Evolutionary conservation across 2,329 filamentous ascomycete genomes (phyloP).

Genomic region (Cercospora canescens): DNA sequence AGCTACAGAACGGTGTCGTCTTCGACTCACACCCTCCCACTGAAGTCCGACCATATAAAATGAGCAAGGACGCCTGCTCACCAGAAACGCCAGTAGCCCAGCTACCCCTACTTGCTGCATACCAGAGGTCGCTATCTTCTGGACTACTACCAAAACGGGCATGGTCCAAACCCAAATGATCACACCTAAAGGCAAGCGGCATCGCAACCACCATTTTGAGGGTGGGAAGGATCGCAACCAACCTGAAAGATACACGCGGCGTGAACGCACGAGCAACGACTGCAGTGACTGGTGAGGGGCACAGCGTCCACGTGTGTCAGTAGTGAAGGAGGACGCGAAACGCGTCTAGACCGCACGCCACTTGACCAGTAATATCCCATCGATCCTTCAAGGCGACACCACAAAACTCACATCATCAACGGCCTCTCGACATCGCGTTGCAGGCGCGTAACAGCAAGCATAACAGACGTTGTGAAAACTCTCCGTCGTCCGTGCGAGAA

Average conservation of each 20-base stretch:
- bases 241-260: background rate
- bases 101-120: constrained; percentile 9
- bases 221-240: background rate
- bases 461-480: background rate
- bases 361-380: background rate
- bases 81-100: background rate
- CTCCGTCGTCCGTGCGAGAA: background rate
- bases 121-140: background rate
- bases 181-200: background rate
- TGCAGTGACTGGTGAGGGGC: background rate
- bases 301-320: background rate
- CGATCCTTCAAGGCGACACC: background rate
- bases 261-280: background rate
- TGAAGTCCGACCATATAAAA: background rate
- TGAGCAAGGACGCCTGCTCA: background rate
- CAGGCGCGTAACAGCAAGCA: background rate
- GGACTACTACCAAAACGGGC: background rate
- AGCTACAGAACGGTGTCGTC: background rate
- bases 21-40: background rate
- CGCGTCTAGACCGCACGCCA: background rate
- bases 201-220: background rate
- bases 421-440: background rate
- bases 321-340: background rate
- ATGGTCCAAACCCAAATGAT: constrained; percentile 1
- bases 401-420: background rate